Base-by-base conservation (phyloP, 768 basidiomycete genomes). In the Pleurotus pulmonarius region DNA sequence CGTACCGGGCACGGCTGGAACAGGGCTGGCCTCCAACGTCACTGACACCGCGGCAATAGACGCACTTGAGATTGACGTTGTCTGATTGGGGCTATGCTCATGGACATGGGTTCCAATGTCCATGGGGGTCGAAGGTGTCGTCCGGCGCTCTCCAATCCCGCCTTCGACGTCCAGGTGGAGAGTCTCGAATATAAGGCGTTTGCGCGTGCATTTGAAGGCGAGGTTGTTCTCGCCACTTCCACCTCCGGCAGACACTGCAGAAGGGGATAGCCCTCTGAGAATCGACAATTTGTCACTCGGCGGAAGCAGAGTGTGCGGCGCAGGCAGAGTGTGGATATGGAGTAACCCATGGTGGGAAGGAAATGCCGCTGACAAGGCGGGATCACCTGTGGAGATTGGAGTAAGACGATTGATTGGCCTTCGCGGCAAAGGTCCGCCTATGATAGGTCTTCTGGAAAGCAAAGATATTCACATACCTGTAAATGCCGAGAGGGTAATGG, bases 191-290 rank as follows among this genome's bases (percentile, higher is more conserved):
- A 95, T 74, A 56, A 98, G 78, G 49, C 93, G 76, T 67, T 90
- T 93, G 63, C 95, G 78, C 64, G 87, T 97, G 65, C 92, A 90
- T 67, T 87, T 90, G 80, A 98, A 99, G 11, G 90, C 94, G 6
- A 99, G 79, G 64, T 98, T 98, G 71, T 98, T 98, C 69, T 98
- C 95, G 6, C 94, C 90, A n/a, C 85, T 84, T 0, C 86, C 87
- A 13, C 51, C 51, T 5, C 80, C 79, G 11, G 72, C 73, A 2
- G 73, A 73, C 37, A 67, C 71, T 15, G 77, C 73, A 20, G 83
- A 78, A 1, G 82, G 79, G 44, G 81, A 82, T 47, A 96, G 74
- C 11, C 93, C 94, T 9, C 96, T 87, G 45, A 99, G 77, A 4
- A 82, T 78, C 4, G 95, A 98, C 59, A 85, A 85, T 61, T 83